Percentiles rank a stretch among this genome's conserved stretches.
phyloP scores from a whole-genome alignment of 257 asterid species.

The Plantago major region DNA sequence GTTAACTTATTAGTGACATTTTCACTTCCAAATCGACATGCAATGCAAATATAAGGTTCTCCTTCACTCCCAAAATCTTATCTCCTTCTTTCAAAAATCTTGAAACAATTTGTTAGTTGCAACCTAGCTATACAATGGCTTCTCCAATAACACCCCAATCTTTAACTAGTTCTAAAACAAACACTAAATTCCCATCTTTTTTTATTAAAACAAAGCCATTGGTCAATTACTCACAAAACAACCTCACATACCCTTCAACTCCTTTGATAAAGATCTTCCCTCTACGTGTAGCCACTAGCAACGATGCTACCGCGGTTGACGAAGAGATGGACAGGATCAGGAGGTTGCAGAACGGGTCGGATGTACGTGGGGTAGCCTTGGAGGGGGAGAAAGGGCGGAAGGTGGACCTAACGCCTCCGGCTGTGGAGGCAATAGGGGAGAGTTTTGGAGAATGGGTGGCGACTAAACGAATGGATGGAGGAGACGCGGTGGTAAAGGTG shows the following conservation, averaged over 20 bases:
- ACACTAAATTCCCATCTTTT: conserved; percentile 26
- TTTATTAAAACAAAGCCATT: conserved; percentile 28
- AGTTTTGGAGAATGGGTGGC: conserved; percentile 99
- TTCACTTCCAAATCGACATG: background rate
- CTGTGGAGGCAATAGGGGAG: conserved; percentile 85
- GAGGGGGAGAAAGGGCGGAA: conserved; percentile 75
- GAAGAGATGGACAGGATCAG: conserved; percentile 78
- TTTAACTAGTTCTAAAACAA: conserved; percentile 23
- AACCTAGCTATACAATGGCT: conserved; percentile 30
- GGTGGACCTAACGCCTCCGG: conserved; percentile 75
- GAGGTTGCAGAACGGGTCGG: conserved; percentile 86
- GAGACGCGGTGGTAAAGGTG: conserved; percentile 35
- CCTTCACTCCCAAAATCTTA: conserved; percentile 35
- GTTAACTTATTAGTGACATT: conserved; percentile 32
- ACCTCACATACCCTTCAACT: conserved; percentile 23
- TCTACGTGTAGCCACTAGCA: conserved; percentile 28
- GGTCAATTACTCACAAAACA: conserved; percentile 15
- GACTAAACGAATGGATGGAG: conserved; percentile 22
- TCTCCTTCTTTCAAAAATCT: conserved; percentile 22
- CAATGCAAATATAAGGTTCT: conserved; percentile 33
- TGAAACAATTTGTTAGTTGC: conserved; percentile 5
- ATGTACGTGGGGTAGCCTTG: conserved; percentile 87
- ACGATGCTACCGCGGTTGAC: conserved; percentile 50
- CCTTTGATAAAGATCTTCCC: conserved; percentile 14
- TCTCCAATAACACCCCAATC: conserved; percentile 39